Percentiles rank a stretch among this genome's conserved stretches.
Evolutionary conservation across 768 basidiomycete species (phyloP).

Genomic region (Tulasnella sp.): DNA sequence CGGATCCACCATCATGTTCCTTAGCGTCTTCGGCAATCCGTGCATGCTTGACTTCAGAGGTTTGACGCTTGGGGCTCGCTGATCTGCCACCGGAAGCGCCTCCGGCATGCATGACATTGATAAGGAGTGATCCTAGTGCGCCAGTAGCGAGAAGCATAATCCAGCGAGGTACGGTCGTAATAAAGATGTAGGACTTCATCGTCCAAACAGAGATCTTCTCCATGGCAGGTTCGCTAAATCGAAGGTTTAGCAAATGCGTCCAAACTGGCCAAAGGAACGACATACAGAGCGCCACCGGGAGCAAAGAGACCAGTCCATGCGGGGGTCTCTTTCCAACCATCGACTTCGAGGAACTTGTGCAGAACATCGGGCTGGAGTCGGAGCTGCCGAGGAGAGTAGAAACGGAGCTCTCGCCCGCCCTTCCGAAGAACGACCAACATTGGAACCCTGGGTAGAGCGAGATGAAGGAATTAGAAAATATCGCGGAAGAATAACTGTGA

Average conservation of each 20-base stretch:
- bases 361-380: slow-evolving; percentile 63
- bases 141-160: slow-evolving; percentile 69
- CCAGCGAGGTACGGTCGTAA: slow-evolving; percentile 69
- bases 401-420: slow-evolving; percentile 77
- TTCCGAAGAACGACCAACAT: slow-evolving; percentile 70
- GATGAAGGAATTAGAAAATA: slow-evolving; percentile 29
- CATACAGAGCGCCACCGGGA: slow-evolving; percentile 77
- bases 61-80: background rate
- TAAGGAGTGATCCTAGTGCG: slow-evolving; percentile 63
- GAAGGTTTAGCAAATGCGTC: background rate
- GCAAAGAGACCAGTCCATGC: slow-evolving; percentile 71
- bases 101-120: slow-evolving; percentile 63
- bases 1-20: slow-evolving; percentile 25
- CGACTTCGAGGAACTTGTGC: slow-evolving; percentile 66
- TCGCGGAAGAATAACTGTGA: slow-evolving; percentile 37
- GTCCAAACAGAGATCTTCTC: slow-evolving; percentile 58
- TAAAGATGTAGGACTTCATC: slow-evolving; percentile 56
- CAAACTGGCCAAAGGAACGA: slow-evolving; percentile 21
- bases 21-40: slow-evolving; percentile 23
- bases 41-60: background rate
- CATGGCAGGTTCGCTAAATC: slow-evolving; percentile 66
- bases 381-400: slow-evolving; percentile 68
- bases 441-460: slow-evolving; percentile 63
- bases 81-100: background rate
- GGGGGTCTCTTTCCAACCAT: slow-evolving; percentile 63